A percentile compares a stretch with the other conserved stretches of the same genome.
Evolutionary conservation across 2,329 filamentous ascomycete genomes (phyloP).

Genomic region (Emergomyces orientalis): DNA sequence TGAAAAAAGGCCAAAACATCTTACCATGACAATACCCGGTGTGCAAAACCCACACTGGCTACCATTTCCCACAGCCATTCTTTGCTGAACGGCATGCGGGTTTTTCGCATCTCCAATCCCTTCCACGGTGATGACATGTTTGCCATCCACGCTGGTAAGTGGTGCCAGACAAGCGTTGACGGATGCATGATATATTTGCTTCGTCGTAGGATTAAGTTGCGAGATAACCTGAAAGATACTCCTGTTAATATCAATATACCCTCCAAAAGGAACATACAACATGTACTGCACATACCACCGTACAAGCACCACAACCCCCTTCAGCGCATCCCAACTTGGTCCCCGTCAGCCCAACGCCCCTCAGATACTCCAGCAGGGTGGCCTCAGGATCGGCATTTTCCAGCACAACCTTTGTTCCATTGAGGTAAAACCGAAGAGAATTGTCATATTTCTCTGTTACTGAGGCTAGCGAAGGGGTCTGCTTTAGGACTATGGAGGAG

Average conservation of each 20-base stretch:
- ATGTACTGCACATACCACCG: conserved; percentile 53
- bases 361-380: conserved; percentile 84
- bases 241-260: not conserved
- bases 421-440: conserved; percentile 84
- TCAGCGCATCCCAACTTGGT: conserved; percentile 96
- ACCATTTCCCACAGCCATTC: conserved; percentile 82
- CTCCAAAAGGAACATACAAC: not conserved
- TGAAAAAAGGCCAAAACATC: not conserved
- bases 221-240: conserved; percentile 56
- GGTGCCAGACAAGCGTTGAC: conserved; percentile 95
- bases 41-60: conserved; percentile 96
- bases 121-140: conserved; percentile 96
- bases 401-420: conserved; percentile 79
- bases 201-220: conserved; percentile 86
- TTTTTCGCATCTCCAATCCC: conserved; percentile 82
- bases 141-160: conserved; percentile 85
- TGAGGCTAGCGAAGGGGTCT: conserved; percentile 40
- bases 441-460: conserved; percentile 75
- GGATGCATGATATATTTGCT: conserved; percentile 88
- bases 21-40: conserved; percentile 84
- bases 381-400: conserved; percentile 85
- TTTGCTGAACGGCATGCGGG: conserved; percentile 83
- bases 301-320: conserved; percentile 93
- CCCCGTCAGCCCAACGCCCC: conserved; percentile 85
- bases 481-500: not conserved